phyloP scores from a whole-genome alignment of 257 asterid genomes.

The Verbascum thapsus region DNA sequence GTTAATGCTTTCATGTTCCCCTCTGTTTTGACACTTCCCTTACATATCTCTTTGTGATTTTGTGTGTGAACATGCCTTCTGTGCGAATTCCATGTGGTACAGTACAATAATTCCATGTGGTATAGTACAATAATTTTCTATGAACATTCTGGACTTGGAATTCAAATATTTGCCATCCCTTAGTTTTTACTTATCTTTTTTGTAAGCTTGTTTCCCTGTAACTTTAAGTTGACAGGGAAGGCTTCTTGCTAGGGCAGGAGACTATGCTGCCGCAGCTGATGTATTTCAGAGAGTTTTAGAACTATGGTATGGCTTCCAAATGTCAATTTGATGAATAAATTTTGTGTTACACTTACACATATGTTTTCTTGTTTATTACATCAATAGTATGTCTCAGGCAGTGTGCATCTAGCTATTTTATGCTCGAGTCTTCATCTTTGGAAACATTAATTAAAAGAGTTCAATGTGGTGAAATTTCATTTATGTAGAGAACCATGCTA shows the following conservation, averaged over 20 bases:
- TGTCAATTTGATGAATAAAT: constrained; percentile 24
- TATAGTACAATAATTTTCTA: too few relatives aligned
- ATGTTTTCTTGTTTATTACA: not conserved
- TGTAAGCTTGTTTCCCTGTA: constrained; percentile 61
- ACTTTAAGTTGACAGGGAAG: constrained; percentile 99
- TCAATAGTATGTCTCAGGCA: constrained; percentile 21
- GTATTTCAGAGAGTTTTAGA: constrained; percentile 73
- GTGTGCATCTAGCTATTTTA: constrained; percentile 12
- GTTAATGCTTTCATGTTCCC: not conserved
- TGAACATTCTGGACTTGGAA: constrained; percentile 3
- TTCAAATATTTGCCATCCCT: constrained; percentile 15
- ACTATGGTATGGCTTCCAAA: constrained; percentile 65
- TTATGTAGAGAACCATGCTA: not conserved
- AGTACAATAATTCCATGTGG: too few relatives aligned
- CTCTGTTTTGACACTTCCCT: not conserved
- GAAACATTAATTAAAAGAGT: not conserved
- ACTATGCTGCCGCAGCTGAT: constrained; percentile 82
- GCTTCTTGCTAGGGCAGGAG: constrained; percentile 94
- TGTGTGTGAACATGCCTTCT: not conserved
- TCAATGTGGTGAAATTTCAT: not conserved
- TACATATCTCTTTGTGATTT: not conserved
- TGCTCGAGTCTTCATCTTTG: constrained; percentile 13
- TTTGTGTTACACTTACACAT: not conserved
- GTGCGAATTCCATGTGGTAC: constrained; percentile 5
- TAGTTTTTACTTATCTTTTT: constrained; percentile 29